These are phyloP conservation scores for Metschnikowia matae DNA, from an alignment of 805 yeast genomes.

Conservation along the genomic window DNA sequence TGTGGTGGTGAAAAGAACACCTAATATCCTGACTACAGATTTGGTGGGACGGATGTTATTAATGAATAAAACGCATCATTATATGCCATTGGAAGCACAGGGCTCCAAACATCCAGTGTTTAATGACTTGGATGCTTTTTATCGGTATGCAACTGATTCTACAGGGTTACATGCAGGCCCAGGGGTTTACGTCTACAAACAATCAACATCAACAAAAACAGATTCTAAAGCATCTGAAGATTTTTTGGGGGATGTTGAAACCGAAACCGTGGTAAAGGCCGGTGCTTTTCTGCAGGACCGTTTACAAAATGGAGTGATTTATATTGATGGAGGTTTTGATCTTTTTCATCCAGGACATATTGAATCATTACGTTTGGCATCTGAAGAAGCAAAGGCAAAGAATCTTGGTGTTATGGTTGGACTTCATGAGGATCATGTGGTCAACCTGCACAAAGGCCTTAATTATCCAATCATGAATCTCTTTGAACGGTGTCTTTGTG, in stretches of 20 bases:
- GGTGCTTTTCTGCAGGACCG: slow-evolving; percentile 17
- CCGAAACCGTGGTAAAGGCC: slow-evolving; percentile 33
- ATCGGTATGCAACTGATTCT: slow-evolving; percentile 55
- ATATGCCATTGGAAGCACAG: slow-evolving; percentile 26
- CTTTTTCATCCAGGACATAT: slow-evolving; percentile 93
- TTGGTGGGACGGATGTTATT: slow-evolving; percentile 83
- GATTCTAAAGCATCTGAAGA: no score
- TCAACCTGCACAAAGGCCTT: slow-evolving; percentile 53
- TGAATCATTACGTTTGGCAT: slow-evolving; percentile 55
- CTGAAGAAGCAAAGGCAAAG: slow-evolving; percentile 31
- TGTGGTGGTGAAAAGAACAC: slow-evolving; percentile 88
- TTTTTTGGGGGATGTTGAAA: slow-evolving; percentile 13
- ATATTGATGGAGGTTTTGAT: slow-evolving; percentile 85
- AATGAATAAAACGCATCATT: slow-evolving; percentile 56
- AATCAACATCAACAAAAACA: no score
- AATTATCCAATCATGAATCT: slow-evolving; percentile 83
- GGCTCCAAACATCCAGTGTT: slow-evolving; percentile 27
- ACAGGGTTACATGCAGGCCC: slow-evolving; percentile 59
- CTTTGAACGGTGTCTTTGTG: slow-evolving; percentile 81
- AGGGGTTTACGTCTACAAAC: slow-evolving; percentile 43
- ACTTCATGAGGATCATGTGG: slow-evolving; percentile 54
- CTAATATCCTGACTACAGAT: slow-evolving; percentile 92
- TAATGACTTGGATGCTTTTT: slow-evolving; percentile 34
- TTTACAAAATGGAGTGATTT: slow-evolving; percentile 33
- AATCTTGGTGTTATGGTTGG: slow-evolving; percentile 61